These are phyloP conservation scores for Myxozyma kluyveri DNA, from an alignment of 805 yeast species.

Conservation along the genomic window DNA sequence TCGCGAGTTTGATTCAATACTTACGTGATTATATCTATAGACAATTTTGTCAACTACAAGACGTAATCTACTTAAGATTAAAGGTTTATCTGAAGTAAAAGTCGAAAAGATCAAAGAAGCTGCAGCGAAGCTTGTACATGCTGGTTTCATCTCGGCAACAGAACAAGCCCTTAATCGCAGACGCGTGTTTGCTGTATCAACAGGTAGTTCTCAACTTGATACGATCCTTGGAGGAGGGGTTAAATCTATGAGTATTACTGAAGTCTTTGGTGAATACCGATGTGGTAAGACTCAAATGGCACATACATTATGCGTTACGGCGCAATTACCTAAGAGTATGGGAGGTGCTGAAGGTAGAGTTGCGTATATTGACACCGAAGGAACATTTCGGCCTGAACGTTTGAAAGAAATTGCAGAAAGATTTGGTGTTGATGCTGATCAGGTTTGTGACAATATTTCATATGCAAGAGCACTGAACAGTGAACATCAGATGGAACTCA, in stretches of 20 bases:
- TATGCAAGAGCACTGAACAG: constrained; percentile 75
- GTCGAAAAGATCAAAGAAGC: constrained; percentile 76
- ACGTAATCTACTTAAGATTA: constrained; percentile 60
- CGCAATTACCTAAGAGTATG: constrained; percentile 57
- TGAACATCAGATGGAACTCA: constrained; percentile 73
- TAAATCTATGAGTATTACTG: constrained; percentile 73
- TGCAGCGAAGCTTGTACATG: constrained; percentile 60
- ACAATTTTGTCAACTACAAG: constrained; percentile 60
- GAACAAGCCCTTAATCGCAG: constrained; percentile 63
- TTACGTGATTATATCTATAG: constrained; percentile 32
- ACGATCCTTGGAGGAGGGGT: constrained; percentile 67
- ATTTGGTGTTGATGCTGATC: constrained; percentile 66
- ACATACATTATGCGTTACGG: constrained; percentile 72
- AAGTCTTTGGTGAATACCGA: constrained; percentile 76
- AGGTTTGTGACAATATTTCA: constrained; percentile 57
- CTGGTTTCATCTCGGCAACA: constrained; percentile 73
- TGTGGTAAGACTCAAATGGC: constrained; percentile 83
- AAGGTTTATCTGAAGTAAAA: constrained; percentile 72
- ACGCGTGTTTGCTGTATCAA: constrained; percentile 61
- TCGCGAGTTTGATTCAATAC: neutral
- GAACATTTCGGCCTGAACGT: constrained; percentile 74
- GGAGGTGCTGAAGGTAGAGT: constrained; percentile 84
- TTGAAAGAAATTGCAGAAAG: constrained; percentile 63
- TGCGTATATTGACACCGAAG: constrained; percentile 76
- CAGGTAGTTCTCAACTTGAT: constrained; percentile 70